Percentiles rank a stretch among this genome's conserved stretches.
phyloP scores from a whole-genome alignment of 495 filamentous ascomycete species.

The Bombardia bombarda region DNA sequence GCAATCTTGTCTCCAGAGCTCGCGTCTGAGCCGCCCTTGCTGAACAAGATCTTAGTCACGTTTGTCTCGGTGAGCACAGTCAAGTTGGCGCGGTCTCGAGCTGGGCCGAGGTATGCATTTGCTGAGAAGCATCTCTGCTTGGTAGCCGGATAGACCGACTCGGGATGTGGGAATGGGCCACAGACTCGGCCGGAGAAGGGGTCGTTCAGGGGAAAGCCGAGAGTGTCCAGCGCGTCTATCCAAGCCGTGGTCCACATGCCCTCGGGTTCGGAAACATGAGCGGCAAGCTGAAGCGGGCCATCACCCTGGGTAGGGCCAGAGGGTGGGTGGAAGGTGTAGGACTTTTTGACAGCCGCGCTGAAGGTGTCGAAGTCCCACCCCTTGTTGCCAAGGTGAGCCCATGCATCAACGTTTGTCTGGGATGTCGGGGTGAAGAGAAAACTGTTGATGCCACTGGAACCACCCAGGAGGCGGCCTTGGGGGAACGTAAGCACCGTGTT shows the following conservation, averaged over 20 bases:
- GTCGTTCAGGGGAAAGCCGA: constrained; percentile 14
- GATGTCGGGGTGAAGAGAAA: constrained; percentile 7
- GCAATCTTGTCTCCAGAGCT: constrained; percentile 13
- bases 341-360: constrained; percentile 17
- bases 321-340: constrained; percentile 6
- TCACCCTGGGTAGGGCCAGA: neutral
- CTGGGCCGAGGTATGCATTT: constrained; percentile 17
- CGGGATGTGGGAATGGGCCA: constrained; percentile 24
- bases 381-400: constrained; percentile 30
- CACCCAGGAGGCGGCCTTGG: constrained; percentile 29
- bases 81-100: constrained; percentile 28
- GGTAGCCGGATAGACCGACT: constrained; percentile 24
- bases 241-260: constrained; percentile 14
- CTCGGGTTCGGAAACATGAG: constrained; percentile 8
- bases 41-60: constrained; percentile 34
- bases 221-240: constrained; percentile 16
- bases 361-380: constrained; percentile 33
- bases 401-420: constrained; percentile 24
- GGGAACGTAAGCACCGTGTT: constrained; percentile 33
- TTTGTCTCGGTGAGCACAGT: constrained; percentile 25
- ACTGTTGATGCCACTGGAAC: constrained; percentile 14
- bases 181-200: constrained; percentile 14
- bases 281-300: constrained; percentile 12
- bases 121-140: constrained; percentile 19
- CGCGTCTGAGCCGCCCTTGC: constrained; percentile 9